These are phyloP conservation scores for Posidonia oceanica DNA, from an alignment of 116 monocot species.

Conservation along the genomic window DNA sequence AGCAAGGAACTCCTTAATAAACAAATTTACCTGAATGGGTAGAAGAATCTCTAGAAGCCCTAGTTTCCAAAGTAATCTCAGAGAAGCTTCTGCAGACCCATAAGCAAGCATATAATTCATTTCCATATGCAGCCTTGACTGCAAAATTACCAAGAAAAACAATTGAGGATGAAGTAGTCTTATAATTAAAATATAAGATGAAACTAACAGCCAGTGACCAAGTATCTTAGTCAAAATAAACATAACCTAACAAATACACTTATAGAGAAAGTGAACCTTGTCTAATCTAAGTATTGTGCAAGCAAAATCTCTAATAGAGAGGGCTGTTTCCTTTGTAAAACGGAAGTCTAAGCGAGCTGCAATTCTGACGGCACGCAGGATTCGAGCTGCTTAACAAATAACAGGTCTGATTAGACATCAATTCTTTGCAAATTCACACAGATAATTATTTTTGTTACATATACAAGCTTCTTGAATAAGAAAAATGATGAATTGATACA, in stretches of 20 bases:
- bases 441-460: not conserved
- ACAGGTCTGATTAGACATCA: not conserved
- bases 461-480: not conserved
- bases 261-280: constrained; percentile 33
- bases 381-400: constrained; percentile 55
- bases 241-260: not conserved
- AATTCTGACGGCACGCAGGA: constrained; percentile 94
- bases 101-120: constrained; percentile 98
- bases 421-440: not conserved
- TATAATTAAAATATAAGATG: too few relatives aligned
- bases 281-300: constrained; percentile 61
- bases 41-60: constrained; percentile 82
- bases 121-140: constrained; percentile 94
- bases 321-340: constrained; percentile 77
- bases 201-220: too few relatives aligned
- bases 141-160: constrained; percentile 1
- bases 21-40: constrained; percentile 69
- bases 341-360: constrained; percentile 84
- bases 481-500: not conserved
- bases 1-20: not conserved
- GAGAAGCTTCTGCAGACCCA: constrained; percentile 85
- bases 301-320: constrained; percentile 61
- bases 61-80: constrained; percentile 95
- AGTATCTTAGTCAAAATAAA: not conserved
- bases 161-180: not conserved